Evolutionary conservation across 2,329 filamentous ascomycete genomes (phyloP).

Genomic region (Epichloe bromicola): DNA sequence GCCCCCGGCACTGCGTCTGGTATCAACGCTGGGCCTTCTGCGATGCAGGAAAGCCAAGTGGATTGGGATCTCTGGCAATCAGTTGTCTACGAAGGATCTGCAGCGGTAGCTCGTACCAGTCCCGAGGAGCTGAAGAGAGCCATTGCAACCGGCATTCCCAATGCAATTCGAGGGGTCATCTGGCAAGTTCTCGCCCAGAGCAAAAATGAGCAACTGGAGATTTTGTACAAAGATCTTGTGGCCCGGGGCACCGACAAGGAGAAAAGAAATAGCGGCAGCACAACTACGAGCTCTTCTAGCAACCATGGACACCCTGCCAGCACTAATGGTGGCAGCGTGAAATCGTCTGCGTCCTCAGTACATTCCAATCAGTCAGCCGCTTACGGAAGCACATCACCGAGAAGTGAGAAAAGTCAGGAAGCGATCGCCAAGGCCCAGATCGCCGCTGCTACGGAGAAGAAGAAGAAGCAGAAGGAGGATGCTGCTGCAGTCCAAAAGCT

Average conservation of each 20-base stretch:
- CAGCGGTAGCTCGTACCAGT: slow-evolving; percentile 76
- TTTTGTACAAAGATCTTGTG: slow-evolving; percentile 71
- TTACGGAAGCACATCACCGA: slow-evolving; percentile 43
- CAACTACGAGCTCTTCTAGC: slow-evolving; percentile 31
- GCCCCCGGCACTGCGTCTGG: slow-evolving; percentile 80
- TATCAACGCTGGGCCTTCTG: slow-evolving; percentile 61
- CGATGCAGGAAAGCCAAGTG: slow-evolving; percentile 60
- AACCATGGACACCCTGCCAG: slow-evolving; percentile 43
- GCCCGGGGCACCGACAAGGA: slow-evolving; percentile 73
- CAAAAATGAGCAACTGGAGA: slow-evolving; percentile 82
- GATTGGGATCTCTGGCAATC: slow-evolving; percentile 98
- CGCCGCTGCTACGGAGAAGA: slow-evolving; percentile 50
- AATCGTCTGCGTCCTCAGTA: slow-evolving; percentile 74
- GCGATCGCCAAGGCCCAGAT: slow-evolving; percentile 52
- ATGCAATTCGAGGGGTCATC: slow-evolving; percentile 91
- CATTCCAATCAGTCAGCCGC: slow-evolving; percentile 62
- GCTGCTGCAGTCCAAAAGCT: slow-evolving; percentile 61
- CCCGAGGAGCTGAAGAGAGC: slow-evolving; percentile 80
- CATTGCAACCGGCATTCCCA: slow-evolving; percentile 87
- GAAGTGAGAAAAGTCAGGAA: slow-evolving; percentile 49
- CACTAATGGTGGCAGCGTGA: slow-evolving; percentile 49
- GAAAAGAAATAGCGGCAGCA: slow-evolving; percentile 43
- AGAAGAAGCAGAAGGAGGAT: slow-evolving; percentile 71
- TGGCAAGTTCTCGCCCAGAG: slow-evolving; percentile 97
- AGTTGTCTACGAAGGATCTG: slow-evolving; percentile 86